Evolutionary conservation across 371 early-diverging fungal species (phyloP), one percentile per base, ranked within the genome.

Genomic region (Batkoa obscura): DNA sequence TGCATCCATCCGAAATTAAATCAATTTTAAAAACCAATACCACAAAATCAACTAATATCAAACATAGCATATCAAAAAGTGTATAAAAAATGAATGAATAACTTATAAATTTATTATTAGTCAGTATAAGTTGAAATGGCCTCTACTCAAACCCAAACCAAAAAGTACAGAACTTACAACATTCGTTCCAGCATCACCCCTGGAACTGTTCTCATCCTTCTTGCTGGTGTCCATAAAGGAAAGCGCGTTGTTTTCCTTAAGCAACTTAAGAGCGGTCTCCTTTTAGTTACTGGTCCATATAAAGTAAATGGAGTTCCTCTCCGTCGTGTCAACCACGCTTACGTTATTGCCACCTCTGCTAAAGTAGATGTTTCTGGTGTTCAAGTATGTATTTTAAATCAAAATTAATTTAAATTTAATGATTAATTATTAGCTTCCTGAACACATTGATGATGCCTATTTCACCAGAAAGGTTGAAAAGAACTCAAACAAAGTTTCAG

Each of bases 221-320:
- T 97, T 64, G 86, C 95, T 56, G 98, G 96, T 66, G 86, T 94
- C 59, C 92, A 83, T 87, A 83, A 90, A 59, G 98, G 98, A 61
- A 93, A 94, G 86, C 86, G 94, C 60, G 98, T 96, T 62, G 95
- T 97, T 53, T 93, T 87, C 84, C 78, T 97, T 73, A 94, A 92
- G 86, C 89, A 90, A 74, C 82, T 97, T 64, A 80, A 76, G 59
- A 82, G 84, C 59, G 98, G 98, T 66, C 81, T 96, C 61, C 76
- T 97, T 61, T 81, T 97, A 62, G 91, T 96, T 64, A 86, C 94
- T 62, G 98, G 98, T 58, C 98, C 98, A 59, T 89, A 83, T 88
- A 86, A 85, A 79, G 67, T 94, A 74, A 97, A 97, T 83, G 98
- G 98, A 64, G 91, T 97, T 43, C 98, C 98, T 58, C 75, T 97